Percentiles rank a stretch among this genome's conserved stretches.
phyloP scores from a whole-genome alignment of 2,329 filamentous ascomycete species.

The Fusarium beomiforme region DNA sequence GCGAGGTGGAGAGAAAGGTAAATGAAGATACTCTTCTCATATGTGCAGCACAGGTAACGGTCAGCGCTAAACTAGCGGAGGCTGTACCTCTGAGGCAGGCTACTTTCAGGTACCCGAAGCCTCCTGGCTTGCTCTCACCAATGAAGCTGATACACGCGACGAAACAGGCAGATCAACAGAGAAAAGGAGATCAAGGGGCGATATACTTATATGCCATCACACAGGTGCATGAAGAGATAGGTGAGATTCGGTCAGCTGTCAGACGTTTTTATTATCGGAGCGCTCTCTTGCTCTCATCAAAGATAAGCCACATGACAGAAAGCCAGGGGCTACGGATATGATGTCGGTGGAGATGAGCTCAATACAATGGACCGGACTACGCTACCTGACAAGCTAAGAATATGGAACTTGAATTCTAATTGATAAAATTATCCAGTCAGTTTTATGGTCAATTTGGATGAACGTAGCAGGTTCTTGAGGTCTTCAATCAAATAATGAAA shows the following conservation, averaged over 20 bases:
- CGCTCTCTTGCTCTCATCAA: not conserved
- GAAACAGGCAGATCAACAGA: constrained; percentile 30
- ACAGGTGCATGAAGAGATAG: not conserved
- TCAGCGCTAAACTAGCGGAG: constrained; percentile 10
- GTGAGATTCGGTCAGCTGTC: not conserved
- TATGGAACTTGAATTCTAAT: no score
- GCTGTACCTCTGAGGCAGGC: constrained; percentile 6
- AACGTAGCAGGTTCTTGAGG: no score
- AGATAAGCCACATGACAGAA: constrained; percentile 11
- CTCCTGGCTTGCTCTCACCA: constrained; percentile 10
- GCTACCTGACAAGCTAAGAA: not conserved
- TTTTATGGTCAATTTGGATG: no score
- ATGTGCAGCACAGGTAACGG: constrained; percentile 8
- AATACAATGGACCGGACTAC: constrained; percentile 12
- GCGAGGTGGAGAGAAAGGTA: constrained; percentile 29
- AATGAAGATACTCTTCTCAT: constrained; percentile 28
- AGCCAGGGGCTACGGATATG: constrained; percentile 14
- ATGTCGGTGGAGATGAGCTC: constrained; percentile 44
- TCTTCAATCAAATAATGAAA: no score
- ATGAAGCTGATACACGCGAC: constrained; percentile 36
- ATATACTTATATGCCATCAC: constrained; percentile 10
- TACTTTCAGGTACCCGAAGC: constrained; percentile 24
- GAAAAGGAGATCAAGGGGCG: constrained; percentile 4
- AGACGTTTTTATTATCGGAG: not conserved
- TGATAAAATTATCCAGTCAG: no score